Evolutionary conservation across 106 monocot genomes (phyloP).

Genomic region (Apostasia shenzhenica): DNA sequence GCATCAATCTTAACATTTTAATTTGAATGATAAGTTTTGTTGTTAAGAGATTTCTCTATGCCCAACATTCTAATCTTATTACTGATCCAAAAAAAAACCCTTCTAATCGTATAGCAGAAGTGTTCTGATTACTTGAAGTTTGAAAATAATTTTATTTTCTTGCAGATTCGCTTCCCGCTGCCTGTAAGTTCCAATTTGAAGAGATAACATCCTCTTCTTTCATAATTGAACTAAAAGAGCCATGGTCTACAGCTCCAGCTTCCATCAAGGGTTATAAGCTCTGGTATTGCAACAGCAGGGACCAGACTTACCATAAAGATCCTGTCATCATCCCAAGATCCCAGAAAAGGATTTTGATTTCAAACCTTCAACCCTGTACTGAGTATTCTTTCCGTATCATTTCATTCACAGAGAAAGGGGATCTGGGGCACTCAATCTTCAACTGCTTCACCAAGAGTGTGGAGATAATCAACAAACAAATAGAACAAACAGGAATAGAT

Average conservation of each 20-base stretch:
- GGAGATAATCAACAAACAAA: constrained; percentile 49
- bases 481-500: constrained; percentile 24
- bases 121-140: not conserved
- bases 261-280: constrained; percentile 70
- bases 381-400: constrained; percentile 69
- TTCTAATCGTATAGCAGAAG: no score
- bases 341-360: constrained; percentile 51
- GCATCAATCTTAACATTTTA: not conserved
- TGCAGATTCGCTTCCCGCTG: constrained; percentile 32
- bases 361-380: constrained; percentile 74
- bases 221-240: constrained; percentile 56
- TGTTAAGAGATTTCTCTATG: no score
- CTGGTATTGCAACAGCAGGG: constrained; percentile 63
- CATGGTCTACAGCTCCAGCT: constrained; percentile 22
- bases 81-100: no score
- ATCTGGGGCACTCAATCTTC: constrained; percentile 66
- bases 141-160: not conserved
- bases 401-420: constrained; percentile 63
- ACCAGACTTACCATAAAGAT: constrained; percentile 22
- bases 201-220: constrained; percentile 44
- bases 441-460: constrained; percentile 74
- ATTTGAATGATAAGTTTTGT: not conserved
- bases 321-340: constrained; percentile 51
- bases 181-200: constrained; percentile 61
- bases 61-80: no score